phyloP scores from a whole-genome alignment of 2,329 filamentous ascomycete genomes.

The Beauveria caledonica region DNA sequence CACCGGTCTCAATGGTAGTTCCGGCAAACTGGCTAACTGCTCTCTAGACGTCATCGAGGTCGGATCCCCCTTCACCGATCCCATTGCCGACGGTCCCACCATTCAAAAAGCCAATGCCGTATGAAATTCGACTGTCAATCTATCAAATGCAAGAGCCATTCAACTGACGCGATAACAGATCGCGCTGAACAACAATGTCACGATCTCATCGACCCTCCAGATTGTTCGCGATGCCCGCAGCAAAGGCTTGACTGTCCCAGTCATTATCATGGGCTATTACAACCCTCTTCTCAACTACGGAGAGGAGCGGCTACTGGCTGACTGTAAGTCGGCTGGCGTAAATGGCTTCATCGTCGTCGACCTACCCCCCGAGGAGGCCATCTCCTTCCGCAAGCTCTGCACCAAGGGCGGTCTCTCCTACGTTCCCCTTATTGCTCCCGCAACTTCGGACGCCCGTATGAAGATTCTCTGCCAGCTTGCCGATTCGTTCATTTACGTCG shows the following conservation, averaged over 20 bases:
- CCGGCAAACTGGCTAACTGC: conserved; percentile 1
- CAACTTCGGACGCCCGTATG: conserved; percentile 89
- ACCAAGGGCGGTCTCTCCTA: conserved; percentile 71
- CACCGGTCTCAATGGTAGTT: not conserved
- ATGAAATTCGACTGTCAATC: conserved; percentile 22
- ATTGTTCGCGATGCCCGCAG: conserved; percentile 77
- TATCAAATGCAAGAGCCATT: not conserved
- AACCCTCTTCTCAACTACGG: conserved; percentile 93
- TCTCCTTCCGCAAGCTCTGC: conserved; percentile 83
- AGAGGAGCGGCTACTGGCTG: conserved; percentile 77
- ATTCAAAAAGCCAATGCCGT: conserved; percentile 92
- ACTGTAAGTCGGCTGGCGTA: conserved; percentile 75
- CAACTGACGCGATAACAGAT: conserved; percentile 26
- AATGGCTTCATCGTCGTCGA: conserved; percentile 98
- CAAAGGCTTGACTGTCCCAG: conserved; percentile 68
- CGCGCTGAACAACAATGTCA: conserved; percentile 83
- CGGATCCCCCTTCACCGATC: conserved; percentile 93
- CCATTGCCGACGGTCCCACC: conserved; percentile 93
- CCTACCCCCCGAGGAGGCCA: conserved; percentile 88
- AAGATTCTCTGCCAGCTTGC: conserved; percentile 92
- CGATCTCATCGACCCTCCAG: conserved; percentile 66
- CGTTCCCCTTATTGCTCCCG: conserved; percentile 90
- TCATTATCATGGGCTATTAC: conserved; percentile 98
- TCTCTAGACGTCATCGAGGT: conserved; percentile 78
- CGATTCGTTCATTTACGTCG: conserved; percentile 98